Base-by-base conservation (phyloP, 2,329 filamentous ascomycete genomes). In the Graphilbum fragrans region DNA sequence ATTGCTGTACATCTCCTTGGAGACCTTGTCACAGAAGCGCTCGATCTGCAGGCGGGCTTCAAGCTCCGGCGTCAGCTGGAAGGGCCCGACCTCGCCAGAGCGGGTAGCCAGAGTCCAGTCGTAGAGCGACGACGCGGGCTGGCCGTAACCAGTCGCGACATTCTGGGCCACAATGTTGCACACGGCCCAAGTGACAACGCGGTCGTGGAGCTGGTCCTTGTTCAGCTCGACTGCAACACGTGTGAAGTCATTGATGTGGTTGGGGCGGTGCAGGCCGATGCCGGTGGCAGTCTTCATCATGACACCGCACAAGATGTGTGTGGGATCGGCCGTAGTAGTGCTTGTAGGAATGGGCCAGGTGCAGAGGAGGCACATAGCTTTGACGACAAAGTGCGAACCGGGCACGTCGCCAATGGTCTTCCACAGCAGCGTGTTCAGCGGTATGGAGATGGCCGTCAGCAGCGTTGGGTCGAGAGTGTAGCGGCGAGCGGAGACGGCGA, bases 201-300 rank as follows among this genome's bases (percentile, higher is more conserved):
- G 72, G 54, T 92, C 84, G 49, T 82, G 75, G 44, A 88, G 73
- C 52, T 88, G 83, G 54, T 88, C 83, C 52, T 81, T 81, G 51
- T 83, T 82, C 32, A 90, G 66, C 49, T 87, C 80, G 25, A 85
- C 69, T 2, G 77, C 80, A 22, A 83, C 80, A 38, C 83, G 68
- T 2, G 82, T 86, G 57, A 90, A 92, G 57, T 90, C 85, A 56
- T 88, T 82, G 35, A 83, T 84, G 56, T 88, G 80, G 41, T 81
- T 86, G 12, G 84, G 85, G 37, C 84, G 74, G 53, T 92, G 84
- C 41, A 92, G 67, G 18, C 85, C 84, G 50, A 88, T 86, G 49
- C 86, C 83, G 49, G 86, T 87, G 9, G 85, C 85, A 19, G 84
- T 77, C 62, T 88, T 86, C 76, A 90, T 87, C 82, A 90, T 86